Percentiles rank a stretch among this genome's conserved stretches.
These are phyloP conservation scores for Grosmannia serpens DNA, from an alignment of 2,329 filamentous ascomycete species.

Conservation along the genomic window DNA sequence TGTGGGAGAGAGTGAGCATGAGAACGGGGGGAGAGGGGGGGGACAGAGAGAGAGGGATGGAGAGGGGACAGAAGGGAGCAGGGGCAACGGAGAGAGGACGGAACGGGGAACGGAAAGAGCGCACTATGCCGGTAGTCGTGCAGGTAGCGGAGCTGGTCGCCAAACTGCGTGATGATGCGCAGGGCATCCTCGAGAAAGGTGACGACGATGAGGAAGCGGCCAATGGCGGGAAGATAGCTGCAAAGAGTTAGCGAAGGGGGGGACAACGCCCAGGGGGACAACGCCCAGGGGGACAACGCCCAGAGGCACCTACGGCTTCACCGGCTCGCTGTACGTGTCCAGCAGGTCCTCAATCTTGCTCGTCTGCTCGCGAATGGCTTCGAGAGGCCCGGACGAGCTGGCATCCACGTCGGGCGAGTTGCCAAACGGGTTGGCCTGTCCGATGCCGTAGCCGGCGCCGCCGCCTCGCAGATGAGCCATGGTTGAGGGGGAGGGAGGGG, in stretches of 20 bases:
- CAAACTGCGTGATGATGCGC: slow-evolving; percentile 95
- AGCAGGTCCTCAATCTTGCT: slow-evolving; percentile 96
- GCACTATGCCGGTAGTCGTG: slow-evolving; percentile 88
- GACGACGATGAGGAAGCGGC: slow-evolving; percentile 93
- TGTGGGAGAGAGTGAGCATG: slow-evolving; percentile 25
- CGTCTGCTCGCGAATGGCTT: slow-evolving; percentile 84
- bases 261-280: background rate
- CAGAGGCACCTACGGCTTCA: slow-evolving; percentile 70
- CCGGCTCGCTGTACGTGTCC: slow-evolving; percentile 75
- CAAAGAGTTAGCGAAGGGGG: slow-evolving; percentile 3
- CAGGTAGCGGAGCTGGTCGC: slow-evolving; percentile 84
- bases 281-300: background rate
- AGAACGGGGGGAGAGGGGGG: background rate
- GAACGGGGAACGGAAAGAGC: slow-evolving; percentile 21
- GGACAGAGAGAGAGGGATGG: background rate
- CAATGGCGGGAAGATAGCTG: slow-evolving; percentile 89
- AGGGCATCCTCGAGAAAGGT: slow-evolving; percentile 96
- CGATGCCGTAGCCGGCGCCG: slow-evolving; percentile 76
- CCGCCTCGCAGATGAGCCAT: slow-evolving; percentile 49
- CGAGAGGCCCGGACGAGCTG: slow-evolving; percentile 65
- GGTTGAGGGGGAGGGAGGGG: background rate
- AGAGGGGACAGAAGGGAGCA: background rate
- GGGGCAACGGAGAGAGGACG: background rate
- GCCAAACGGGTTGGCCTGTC: slow-evolving; percentile 61
- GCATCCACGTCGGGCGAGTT: slow-evolving; percentile 37